These are phyloP conservation scores for Solanum arcanum DNA, from an alignment of 257 asterid species.

Conservation along the genomic window DNA sequence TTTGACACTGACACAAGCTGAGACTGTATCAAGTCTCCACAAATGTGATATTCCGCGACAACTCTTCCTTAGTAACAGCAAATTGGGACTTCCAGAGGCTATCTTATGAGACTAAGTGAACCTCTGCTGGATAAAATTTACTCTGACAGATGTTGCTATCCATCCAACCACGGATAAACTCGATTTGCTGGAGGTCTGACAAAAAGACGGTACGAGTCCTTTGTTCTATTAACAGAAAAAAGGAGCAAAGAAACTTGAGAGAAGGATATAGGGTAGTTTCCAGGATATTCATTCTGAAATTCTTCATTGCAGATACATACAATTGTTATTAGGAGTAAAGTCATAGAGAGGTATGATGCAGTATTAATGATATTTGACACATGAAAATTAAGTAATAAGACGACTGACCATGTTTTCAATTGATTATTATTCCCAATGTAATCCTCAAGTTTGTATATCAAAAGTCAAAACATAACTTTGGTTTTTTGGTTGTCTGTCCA, in stretches of 20 bases:
- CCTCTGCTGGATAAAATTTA: background rate
- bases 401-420: background rate
- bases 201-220: background rate
- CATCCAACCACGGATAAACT: constrained; percentile 7
- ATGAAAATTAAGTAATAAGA: background rate
- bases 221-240: background rate
- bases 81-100: constrained; percentile 47
- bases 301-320: background rate
- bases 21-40: constrained; percentile 42
- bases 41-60: constrained; percentile 48
- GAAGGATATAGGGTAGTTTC: background rate
- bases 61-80: constrained; percentile 25
- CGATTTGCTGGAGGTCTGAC: background rate
- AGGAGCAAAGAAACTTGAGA: background rate
- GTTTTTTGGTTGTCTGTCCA: background rate
- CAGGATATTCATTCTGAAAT: background rate
- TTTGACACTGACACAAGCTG: constrained; percentile 43
- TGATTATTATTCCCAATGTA: background rate
- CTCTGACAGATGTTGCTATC: constrained; percentile 1
- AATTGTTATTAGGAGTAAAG: background rate
- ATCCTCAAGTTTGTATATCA: background rate
- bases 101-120: constrained; percentile 34
- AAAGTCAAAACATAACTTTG: background rate
- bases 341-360: background rate
- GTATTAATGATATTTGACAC: background rate